Base-by-base conservation (phyloP, 2,329 filamentous ascomycete genomes). In the Pyricularia grisea region DNA sequence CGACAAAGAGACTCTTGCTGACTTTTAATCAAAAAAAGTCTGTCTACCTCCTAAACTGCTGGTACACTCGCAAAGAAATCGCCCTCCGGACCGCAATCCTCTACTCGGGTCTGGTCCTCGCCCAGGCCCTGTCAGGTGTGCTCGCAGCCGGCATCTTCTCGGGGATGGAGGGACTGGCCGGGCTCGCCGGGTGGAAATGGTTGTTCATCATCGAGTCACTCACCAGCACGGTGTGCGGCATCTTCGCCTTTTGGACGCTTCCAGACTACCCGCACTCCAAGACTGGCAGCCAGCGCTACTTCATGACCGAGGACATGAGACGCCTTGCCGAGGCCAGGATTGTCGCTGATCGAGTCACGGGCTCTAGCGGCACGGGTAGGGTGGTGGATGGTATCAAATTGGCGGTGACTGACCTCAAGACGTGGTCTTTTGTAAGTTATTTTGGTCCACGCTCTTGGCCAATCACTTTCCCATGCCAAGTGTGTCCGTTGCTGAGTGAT, bases 1-100 rank as follows among this genome's bases (percentile, higher is more conserved):
- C n/a, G n/a, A n/a, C n/a, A n/a, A n/a, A n/a, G n/a, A n/a, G n/a
- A n/a, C n/a, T n/a, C n/a, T n/a, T n/a, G n/a, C n/a, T n/a, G n/a
- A n/a, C n/a, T n/a, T n/a, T n/a, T n/a, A n/a, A n/a, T n/a, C n/a
- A 30, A 17, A 20, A 67, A 27, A 4, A 67, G n/a, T 65, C 64
- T 9, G 64, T 73, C 12, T 82, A 75, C 68, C 74, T 74, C 69
- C 84, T 90, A 1, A 79, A 76, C 1, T 81, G 78, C 69, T 90
- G 88, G 88, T 91, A 91, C 74, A 91, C 88, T 0, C 82, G 88
- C 31, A 85, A 85, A 71, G 89, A 90, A 73, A 79, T 89, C 0
- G 85, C 83, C 17, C 80, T 89, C 60, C 80, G 87, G 17, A 89
- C 87, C 11, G 85, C 87, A 6, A 79, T 88, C 11, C 79, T 79